Base-by-base conservation (phyloP, 352 stramenopile genomes). In the Phytophthora crassamura region DNA sequence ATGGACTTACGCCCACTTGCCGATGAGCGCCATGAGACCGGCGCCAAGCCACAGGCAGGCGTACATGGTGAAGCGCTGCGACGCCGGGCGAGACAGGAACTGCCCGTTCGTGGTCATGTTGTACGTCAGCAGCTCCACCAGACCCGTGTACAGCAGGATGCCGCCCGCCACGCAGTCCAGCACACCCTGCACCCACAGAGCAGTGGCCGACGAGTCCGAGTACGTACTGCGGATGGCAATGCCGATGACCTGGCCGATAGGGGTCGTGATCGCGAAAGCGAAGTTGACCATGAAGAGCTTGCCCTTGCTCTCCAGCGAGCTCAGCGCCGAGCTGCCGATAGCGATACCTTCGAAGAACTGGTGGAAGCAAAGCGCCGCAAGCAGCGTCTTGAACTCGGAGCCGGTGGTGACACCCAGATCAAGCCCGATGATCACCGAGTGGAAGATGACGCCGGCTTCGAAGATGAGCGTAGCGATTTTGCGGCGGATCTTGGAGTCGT, bases 311-410 rank as follows among this genome's bases (percentile, higher is more conserved):
- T 82, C 62, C 33, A 88, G 67, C 1, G 77, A 75, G 11, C 60
- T 60, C 16, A 88, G 42, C 10, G 79, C 74, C 45, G 62, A 80
- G 40, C 65, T 74, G 38, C 82, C 71, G 34, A 93, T 74, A 8
- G 82, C 77, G 41, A 91, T 74, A 60, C 80, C 82, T 34, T 90
- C 79, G 60, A 91, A 91, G 63, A 93, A 90, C 64, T 91, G 84
- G 59, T 91, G 81, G 69, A 93, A 89, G 59, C 77, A 81, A 35
- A 93, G 71, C 15, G 81, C 84, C 3, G 67, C 78, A 7, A 93
- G 69, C 33, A 91, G 72, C 32, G 79, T 83, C 62, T 78, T 78
- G 72, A 90, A 91, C 18, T 82, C 68, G 3, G 67, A 59, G 14
- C 74, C 73, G 0, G 58, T 58, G 10, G 80, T 78, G 22, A 91